Conservation (phyloP, 306 rosid genomes). For the Prunus salicina region DNA sequence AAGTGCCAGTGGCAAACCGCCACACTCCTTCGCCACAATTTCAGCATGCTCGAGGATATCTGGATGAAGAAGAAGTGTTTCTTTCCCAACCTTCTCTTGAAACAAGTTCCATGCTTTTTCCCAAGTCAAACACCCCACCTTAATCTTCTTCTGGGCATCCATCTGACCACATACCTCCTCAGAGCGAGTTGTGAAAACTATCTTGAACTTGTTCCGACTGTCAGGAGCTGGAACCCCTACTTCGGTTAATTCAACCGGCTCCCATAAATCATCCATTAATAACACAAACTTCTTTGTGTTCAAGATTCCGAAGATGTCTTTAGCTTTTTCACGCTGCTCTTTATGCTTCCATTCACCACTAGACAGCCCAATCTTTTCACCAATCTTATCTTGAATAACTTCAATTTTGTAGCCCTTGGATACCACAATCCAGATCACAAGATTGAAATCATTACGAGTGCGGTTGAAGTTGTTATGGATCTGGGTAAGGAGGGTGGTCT, state of each 20-base stretch:
- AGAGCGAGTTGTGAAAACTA: conserved; percentile 25
- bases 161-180: conserved; percentile 25
- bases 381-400: no score
- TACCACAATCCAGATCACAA: no score
- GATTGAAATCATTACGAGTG: no score
- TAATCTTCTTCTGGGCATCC: conserved; percentile 11
- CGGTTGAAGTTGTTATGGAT: no score
- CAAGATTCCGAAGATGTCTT: neutral
- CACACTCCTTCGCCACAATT: conserved; percentile 6
- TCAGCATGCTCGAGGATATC: neutral
- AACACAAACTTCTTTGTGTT: conserved; percentile 2
- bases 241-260: neutral
- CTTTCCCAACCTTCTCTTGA: neutral
- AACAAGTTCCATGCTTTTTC: conserved; percentile 21
- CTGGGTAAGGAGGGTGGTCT: no score
- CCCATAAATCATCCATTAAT: conserved; percentile 26
- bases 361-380: no score
- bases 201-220: neutral
- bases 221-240: neutral
- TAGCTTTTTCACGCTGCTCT: neutral
- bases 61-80: neutral
- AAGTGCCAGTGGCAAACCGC: conserved; percentile 15
- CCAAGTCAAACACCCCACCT: neutral
- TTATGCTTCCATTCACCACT: neutral
- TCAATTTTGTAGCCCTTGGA: no score